Evolutionary conservation across 2,329 filamentous ascomycete species (phyloP).

Genomic region (Thielaviopsis populi): DNA sequence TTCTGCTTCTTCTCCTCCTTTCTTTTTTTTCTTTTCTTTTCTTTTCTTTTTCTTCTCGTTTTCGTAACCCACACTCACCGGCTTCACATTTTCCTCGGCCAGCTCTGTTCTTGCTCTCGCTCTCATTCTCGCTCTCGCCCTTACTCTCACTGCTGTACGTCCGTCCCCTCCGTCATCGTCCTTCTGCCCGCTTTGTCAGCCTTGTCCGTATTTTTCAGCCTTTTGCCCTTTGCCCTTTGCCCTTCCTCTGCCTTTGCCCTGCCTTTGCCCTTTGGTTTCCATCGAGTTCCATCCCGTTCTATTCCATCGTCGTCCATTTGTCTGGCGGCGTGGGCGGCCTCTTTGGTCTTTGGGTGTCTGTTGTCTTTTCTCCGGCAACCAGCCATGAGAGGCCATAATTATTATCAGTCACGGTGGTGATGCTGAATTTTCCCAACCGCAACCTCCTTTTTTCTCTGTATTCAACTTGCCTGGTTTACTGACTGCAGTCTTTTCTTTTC

Average conservation of each 20-base stretch:
- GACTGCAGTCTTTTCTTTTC: neutral
- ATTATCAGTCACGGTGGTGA: neutral
- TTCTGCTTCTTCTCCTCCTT: neutral
- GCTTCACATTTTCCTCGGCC: neutral
- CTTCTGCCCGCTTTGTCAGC: neutral
- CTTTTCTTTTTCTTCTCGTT: constrained; percentile 5
- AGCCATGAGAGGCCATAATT: neutral
- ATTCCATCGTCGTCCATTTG: neutral
- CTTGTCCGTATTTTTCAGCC: no score
- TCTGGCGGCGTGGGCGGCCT: no score
- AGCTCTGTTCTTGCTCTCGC: no score
- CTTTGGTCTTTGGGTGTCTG: neutral
- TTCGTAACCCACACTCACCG: neutral
- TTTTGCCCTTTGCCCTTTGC: no score
- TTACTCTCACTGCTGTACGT: neutral
- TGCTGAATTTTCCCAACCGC: neutral
- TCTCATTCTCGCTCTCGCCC: no score
- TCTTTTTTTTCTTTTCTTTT: neutral
- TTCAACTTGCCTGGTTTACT: neutral
- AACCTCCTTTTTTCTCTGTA: neutral
- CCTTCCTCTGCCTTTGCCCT: neutral
- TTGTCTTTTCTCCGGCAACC: neutral
- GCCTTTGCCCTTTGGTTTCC: neutral
- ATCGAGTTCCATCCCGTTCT: constrained; percentile 1
- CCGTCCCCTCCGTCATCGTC: no score